Evolutionary conservation across 352 stramenopile genomes (phyloP), one percentile per base, ranked within the genome.

Genomic region (Pythium guiyangense): DNA sequence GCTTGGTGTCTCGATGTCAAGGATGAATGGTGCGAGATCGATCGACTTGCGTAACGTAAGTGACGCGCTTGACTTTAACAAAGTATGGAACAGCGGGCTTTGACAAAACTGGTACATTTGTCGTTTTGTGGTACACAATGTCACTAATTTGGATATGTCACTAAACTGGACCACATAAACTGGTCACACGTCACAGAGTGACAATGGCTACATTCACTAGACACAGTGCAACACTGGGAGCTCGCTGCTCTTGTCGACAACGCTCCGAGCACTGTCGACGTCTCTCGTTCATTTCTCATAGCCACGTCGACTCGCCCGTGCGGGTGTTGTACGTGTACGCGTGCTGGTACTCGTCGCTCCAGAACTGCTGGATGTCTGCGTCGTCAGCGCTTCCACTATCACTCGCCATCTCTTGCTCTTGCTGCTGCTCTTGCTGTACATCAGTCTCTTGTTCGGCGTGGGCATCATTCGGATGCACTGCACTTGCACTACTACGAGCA

Each of bases 341-440:
- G 50, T 66, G 67, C 49, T 84, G 69, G 43, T 77, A 71, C 63
- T 88, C 78, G 15, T 86, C 75, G 60, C 78, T 88, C 75, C 75
- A 88, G 55, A 71, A 84, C 31, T 74, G 57, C 20, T 75, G 59
- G 17, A 71, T 54, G 17, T 62, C 59, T n/a, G 60, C 54, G 11
- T 59, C 49, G 9, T 52, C 43, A 29, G 60, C 26, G 35, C 56
- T 37, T 11, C 31, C 63, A 60, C 50, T 52, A 49, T 22, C 18
- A 20, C 31, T 40, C 37, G 25, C 18, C 14, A 31, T 6, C 29
- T 49, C 6, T 26, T 58, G 39, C 6, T 12, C 6, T 22, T 51
- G 27, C 22, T 42, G 39, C 27, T 48, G 6, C 27, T 35, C 43
- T 43, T 45, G 27, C n/a, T 46, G 20, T 43, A 4, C 44, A 6